phyloP scores from a whole-genome alignment of 1,139 yeast genomes.

The Taphrina sp. region DNA sequence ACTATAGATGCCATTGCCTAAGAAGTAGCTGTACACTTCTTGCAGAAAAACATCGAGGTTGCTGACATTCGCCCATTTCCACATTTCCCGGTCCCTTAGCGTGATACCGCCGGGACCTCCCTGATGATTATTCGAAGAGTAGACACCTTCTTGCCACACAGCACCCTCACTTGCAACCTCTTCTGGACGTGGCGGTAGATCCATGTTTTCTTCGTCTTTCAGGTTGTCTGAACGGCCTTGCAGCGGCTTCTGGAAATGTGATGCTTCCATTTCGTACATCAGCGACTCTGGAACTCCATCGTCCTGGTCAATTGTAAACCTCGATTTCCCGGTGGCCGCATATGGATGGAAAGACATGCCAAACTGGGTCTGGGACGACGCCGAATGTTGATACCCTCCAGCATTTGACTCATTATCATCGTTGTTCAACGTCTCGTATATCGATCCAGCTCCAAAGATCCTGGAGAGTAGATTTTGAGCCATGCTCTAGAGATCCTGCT shows the following conservation, averaged over 20 bases:
- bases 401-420: constrained; percentile 23
- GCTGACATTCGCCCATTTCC: constrained; percentile 95
- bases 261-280: constrained; percentile 7
- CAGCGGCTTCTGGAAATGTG: no score
- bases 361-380: constrained; percentile 21
- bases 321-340: constrained; percentile 11
- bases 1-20: constrained; percentile 80
- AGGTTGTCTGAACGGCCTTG: no score
- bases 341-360: constrained; percentile 31
- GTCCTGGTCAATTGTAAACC: constrained; percentile 5
- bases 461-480: constrained; percentile 28
- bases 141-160: neutral
- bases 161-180: neutral
- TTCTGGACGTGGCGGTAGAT: constrained; percentile 20
- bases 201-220: neutral
- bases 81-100: constrained; percentile 77
- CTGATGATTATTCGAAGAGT: neutral
- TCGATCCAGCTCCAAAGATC: constrained; percentile 29
- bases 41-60: constrained; percentile 81
- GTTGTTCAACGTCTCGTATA: constrained; percentile 22
- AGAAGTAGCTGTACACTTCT: constrained; percentile 78
- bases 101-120: neutral
- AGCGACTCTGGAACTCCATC: constrained; percentile 21
- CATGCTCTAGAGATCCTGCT: constrained; percentile 5
- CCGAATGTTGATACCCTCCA: constrained; percentile 21